Conservation (phyloP, 108 stramenopile genomes). For the Pseudonitzschia multistriata region DNA sequence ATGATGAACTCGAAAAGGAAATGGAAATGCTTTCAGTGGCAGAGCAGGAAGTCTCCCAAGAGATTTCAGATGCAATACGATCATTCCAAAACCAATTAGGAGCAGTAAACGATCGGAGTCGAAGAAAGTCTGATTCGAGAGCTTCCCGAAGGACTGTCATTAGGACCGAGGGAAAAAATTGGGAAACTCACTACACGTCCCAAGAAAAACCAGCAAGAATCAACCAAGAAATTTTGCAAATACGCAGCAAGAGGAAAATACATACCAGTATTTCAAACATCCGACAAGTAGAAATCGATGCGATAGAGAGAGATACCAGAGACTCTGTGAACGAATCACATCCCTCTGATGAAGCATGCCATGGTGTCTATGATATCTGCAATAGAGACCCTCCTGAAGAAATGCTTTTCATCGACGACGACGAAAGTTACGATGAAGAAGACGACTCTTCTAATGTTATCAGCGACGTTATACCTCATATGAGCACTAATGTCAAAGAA, state of each 20-base stretch:
- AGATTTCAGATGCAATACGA: not conserved
- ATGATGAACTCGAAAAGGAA: conserved; percentile 6
- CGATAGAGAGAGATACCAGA: not conserved
- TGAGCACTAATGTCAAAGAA: not conserved
- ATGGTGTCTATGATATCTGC: not conserved
- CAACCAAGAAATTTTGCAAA: not conserved
- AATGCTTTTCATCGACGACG: not conserved
- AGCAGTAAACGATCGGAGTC: not conserved
- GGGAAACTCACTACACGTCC: not conserved
- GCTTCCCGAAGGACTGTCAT: not conserved
- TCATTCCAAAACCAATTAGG: not conserved
- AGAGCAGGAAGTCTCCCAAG: not conserved
- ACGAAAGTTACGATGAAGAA: not conserved
- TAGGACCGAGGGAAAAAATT: not conserved
- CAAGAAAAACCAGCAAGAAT: not conserved
- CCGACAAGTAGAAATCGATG: not conserved
- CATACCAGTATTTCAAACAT: not conserved
- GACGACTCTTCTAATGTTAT: not conserved
- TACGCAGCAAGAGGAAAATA: not conserved
- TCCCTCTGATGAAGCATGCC: not conserved
- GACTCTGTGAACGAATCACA: not conserved
- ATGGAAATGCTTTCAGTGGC: not conserved
- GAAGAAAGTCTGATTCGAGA: not conserved
- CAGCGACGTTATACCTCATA: not conserved
- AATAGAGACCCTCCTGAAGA: conserved; percentile 3